Base-by-base conservation (phyloP, 768 basidiomycete genomes). In the Leucosporidium scottii region DNA sequence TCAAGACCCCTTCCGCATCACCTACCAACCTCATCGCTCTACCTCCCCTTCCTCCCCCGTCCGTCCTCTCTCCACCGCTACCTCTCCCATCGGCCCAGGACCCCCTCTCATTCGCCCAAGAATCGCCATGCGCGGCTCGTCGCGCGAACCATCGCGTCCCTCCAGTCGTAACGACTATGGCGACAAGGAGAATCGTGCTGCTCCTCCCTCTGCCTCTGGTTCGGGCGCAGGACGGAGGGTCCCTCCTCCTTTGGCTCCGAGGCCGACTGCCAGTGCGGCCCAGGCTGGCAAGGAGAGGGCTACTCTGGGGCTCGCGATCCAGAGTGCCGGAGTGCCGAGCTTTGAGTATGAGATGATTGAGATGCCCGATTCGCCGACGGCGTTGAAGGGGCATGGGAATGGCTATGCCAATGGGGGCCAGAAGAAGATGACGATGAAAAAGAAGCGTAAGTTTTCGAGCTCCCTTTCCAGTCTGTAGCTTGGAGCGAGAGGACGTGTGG, bases 161-260 rank as follows among this genome's bases (percentile, higher is more conserved):
- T 23, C 10, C 39, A 23, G 58, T 10, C 25, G 36, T 7, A 59
- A 39, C 39, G 59, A 28, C 12, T 58, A 64, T 34, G 49, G 34
- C 36, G 70, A 71, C 64, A 71, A 71, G 61, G 70, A 71, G 64
- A 71, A 71, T 47, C 7, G 23, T 60, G 25, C 62, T 54, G 31
- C 64, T 64, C 59, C 62, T 23, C 51, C 51, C 21, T 62, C 30
- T 27, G 27, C 36, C 8, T 10, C 25, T 10, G 5, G 10, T 10
- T 5, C 4, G 25, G 25, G 17, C 6, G 44, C 39, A 8, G 23
- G 59, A 10, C 34, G 62, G 30, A 48, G 27, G n/a, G 28, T 23
- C 21, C 56, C 64, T 1, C 69, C 69, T 12, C 65, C 69, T 1
- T 23, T 64, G 31, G 69, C 65, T 25, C 62, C 69, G 0, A 31